Conservation (phyloP, 495 filamentous ascomycete genomes). For the Talaromyces adpressus region DNA sequence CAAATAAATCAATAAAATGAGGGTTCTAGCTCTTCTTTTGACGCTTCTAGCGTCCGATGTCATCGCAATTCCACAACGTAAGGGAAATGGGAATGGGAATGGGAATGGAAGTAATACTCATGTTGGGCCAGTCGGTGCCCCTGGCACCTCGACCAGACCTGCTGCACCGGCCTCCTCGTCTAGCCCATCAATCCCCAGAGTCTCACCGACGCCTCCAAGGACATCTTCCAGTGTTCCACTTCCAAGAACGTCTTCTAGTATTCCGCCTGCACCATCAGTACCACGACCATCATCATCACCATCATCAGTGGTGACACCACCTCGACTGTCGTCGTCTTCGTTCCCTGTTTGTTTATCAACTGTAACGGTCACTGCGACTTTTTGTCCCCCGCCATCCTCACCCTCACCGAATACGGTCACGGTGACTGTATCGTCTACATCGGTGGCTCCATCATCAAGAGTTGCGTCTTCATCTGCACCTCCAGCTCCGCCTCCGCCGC, state of each 20-base stretch:
- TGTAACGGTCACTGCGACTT: background rate
- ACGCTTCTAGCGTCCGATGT: background rate
- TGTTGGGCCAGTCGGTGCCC: background rate
- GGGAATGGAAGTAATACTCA: background rate
- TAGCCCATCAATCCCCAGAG: background rate
- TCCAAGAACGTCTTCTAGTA: background rate
- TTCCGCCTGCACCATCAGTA: background rate
- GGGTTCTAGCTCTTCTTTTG: background rate
- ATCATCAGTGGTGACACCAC: background rate
- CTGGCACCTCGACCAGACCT: background rate
- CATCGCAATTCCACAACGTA: background rate
- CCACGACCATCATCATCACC: background rate
- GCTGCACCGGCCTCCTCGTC: background rate
- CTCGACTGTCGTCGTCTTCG: background rate
- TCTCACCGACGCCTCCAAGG: background rate
- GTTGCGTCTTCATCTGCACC: background rate
- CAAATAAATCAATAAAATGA: background rate
- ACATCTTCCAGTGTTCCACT: background rate
- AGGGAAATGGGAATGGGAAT: background rate
- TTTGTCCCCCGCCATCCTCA: background rate
- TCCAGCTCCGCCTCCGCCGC: background rate
- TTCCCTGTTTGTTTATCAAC: background rate
- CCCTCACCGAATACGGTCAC: background rate
- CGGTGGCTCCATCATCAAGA: background rate
- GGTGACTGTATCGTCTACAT: background rate